A percentile compares a stretch with the other conserved stretches of the same genome.
Conservation (phyloP, 352 stramenopile genomes). For the Globisporangium takayamanum region DNA sequence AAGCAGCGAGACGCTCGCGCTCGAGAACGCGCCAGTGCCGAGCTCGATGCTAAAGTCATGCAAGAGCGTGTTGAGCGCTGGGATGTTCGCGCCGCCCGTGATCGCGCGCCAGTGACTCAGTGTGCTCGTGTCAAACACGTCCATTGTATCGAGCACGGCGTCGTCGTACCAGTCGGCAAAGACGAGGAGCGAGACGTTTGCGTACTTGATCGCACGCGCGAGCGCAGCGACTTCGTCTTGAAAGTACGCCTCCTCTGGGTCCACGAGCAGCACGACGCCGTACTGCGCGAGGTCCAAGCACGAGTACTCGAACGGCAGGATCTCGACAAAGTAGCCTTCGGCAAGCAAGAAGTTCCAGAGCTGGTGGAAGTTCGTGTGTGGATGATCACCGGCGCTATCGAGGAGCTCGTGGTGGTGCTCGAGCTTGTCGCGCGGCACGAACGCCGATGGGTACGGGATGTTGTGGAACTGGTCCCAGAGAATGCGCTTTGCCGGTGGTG, state of each 20-base stretch:
- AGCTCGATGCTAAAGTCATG: slow-evolving; percentile 64
- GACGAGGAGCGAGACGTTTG: slow-evolving; percentile 63
- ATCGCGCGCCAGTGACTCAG: slow-evolving; percentile 75
- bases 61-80: slow-evolving; percentile 61
- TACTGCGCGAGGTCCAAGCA: slow-evolving; percentile 67
- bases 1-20: slow-evolving; percentile 36
- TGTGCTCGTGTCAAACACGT: slow-evolving; percentile 81
- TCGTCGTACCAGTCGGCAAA: slow-evolving; percentile 82
- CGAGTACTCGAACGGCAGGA: slow-evolving; percentile 73
- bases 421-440: slow-evolving; percentile 72
- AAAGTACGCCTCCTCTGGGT: slow-evolving; percentile 80
- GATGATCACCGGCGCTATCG: slow-evolving; percentile 73
- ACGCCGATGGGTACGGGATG: slow-evolving; percentile 80
- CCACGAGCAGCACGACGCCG: slow-evolving; percentile 70
- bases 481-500: slow-evolving; percentile 40
- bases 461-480: slow-evolving; percentile 89
- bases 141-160: slow-evolving; percentile 42
- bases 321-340: slow-evolving; percentile 72
- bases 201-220: slow-evolving; percentile 50
- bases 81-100: slow-evolving; percentile 71
- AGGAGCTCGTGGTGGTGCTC: slow-evolving; percentile 58
- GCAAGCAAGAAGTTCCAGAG: slow-evolving; percentile 66
- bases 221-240: slow-evolving; percentile 53
- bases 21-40: slow-evolving; percentile 49
- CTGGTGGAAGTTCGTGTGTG: slow-evolving; percentile 84